Percentiles rank a stretch among this genome's conserved stretches.
These are phyloP conservation scores for Mycena olivaceomarginata DNA, from an alignment of 768 basidiomycete species.

Conservation along the genomic window DNA sequence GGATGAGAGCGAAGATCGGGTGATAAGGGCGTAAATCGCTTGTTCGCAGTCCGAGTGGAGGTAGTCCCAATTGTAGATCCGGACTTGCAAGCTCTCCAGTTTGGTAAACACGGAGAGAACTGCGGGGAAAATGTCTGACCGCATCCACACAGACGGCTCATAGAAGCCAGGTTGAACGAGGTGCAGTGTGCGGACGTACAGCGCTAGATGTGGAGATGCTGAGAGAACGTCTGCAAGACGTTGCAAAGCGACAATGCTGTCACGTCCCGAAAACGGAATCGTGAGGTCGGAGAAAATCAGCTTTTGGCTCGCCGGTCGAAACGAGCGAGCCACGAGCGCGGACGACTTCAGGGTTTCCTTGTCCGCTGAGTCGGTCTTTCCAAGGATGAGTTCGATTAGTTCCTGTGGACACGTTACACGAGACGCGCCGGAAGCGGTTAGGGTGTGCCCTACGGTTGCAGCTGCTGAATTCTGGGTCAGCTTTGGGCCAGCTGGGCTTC, in stretches of 20 bases:
- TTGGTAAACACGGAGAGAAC: constrained; percentile 19
- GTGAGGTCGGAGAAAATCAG: too few relatives aligned
- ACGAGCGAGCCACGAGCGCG: neutral
- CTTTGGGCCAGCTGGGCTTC: too few relatives aligned
- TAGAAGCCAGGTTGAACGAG: constrained; percentile 23
- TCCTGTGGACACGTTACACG: constrained; percentile 6
- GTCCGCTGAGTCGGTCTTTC: constrained; percentile 10
- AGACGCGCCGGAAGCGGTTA: too few relatives aligned
- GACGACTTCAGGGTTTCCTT: constrained; percentile 23
- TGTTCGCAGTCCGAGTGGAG: constrained; percentile 15
- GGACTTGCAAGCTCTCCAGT: constrained; percentile 8
- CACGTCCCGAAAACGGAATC: too few relatives aligned
- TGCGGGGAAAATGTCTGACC: constrained; percentile 22
- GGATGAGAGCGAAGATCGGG: constrained; percentile 21
- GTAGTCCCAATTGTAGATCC: constrained; percentile 27
- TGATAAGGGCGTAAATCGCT: constrained; percentile 27
- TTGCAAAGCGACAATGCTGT: too few relatives aligned
- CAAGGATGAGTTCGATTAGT: neutral
- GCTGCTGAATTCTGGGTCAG: too few relatives aligned
- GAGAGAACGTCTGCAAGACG: too few relatives aligned
- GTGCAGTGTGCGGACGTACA: constrained; percentile 15
- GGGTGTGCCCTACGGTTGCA: too few relatives aligned
- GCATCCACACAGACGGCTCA: constrained; percentile 29
- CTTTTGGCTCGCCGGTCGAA: too few relatives aligned
- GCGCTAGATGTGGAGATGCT: neutral